Evolutionary conservation across 257 asterid genomes (phyloP), one percentile per base, ranked within the genome.

Genomic region (Penstemon eatonii): DNA sequence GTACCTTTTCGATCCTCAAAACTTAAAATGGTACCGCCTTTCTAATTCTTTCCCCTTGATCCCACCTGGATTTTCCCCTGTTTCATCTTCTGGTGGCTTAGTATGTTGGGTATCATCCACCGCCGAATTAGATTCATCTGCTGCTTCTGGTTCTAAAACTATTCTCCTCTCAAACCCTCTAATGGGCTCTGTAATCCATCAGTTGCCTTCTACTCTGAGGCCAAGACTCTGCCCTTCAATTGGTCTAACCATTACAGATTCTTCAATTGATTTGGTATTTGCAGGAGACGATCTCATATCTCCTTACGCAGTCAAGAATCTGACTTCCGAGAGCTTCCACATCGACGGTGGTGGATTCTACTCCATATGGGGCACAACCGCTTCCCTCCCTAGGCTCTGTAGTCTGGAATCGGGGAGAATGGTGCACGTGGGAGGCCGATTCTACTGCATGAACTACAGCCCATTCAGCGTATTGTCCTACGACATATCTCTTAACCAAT

Each of bases 401-500:
- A 90, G 96, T 74, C 85, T 91, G 0, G 99, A 94, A 71, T 90
- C 99, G 5, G 95, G 97, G n/a, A 51, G 83, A 15, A 85, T 91
- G 97, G 86, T 91, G 12, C 82, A 84, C 55, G 92, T 81, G 1
- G 73, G 49, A 12, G 95, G 89, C 2, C 64, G 80, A 47, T 88
- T 93, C 68, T 93, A 88, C 84, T 93, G 97, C 91, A 93, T 93
- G 99, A 90, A 90, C 72, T 93, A 90, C 77, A 88, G 95, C 79
- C 99, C 99, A 0, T 93, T 88, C 68, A 87, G 96, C 67, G 95
- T 93, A 3, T 68, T 90, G 0, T 74, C 80, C 1, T 90, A 90
- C 62, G 88, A 83, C 15, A 49, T 85, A 3, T 72, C 72, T 0
- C 8, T 45, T 37, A 93, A 90, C 53, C 75, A 80, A 4, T 93